Base-by-base conservation (phyloP, 2,329 filamentous ascomycete species). In the Capronia americana region DNA sequence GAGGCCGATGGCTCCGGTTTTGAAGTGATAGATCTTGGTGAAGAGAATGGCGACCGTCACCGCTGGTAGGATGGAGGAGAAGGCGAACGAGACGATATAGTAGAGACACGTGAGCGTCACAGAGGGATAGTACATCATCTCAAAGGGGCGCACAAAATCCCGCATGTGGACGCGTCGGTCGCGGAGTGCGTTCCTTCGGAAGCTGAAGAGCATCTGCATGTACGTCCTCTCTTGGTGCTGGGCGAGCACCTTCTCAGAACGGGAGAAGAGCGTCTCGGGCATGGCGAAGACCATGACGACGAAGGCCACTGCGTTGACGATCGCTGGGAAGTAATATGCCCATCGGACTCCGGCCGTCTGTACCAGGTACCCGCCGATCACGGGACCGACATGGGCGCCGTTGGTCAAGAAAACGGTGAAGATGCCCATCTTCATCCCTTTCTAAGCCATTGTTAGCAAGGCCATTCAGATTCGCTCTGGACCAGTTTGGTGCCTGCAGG, bases 41-140 rank as follows among this genome's bases (percentile, higher is more conserved):
- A 73, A 74, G 20, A 69, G 66, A 30, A 64, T 57, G 4, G 72
- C 61, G 23, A 69, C 72, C 17, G 71, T 74, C 24, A 73, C 65
- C 1, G 72, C 72, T 53, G 70, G 72, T 0, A 74, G 63, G 32
- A 74, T 69, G 32, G 64, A 68, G 23, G 69, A 70, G 26, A 68
- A 58, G 11, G 70, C 72, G 59, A 73, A 74, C 34, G 62, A 55
- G 34, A 69, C 62, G 28, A 54, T 63, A 63, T 74, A 74, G 63
- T 73, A 74, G 4, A 73, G n/a, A 3, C 57, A 64, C 7, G 73
- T 68, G 14, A 74, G 58, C n/a, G 70, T 41, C 34, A 74, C 71
- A 14, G 63, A 57, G 14, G 69, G 70, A 61, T 74, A 74, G 38
- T 58, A 67, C 14, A 74, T 70, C 73, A 74, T 73, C 55, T 59